Base-by-base conservation (phyloP, 352 stramenopile genomes). In the Blastocystis sp. region DNA sequence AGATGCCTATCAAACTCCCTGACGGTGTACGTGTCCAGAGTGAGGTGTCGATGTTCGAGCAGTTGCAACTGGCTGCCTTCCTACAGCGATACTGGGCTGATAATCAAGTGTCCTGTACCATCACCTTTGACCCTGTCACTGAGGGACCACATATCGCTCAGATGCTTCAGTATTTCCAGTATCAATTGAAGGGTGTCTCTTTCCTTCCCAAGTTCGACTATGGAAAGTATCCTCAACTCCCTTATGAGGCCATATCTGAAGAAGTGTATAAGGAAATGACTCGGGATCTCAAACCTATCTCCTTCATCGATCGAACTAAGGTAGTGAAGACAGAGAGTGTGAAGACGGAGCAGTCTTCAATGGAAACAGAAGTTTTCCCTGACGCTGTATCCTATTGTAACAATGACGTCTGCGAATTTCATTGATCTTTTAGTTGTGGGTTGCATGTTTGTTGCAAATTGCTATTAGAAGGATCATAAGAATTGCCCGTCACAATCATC, bases 51-150 rank as follows among this genome's bases (percentile, higher is more conserved):
- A 93, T 95, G 78, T 97, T 93, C 93, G 94, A 97, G 83, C 94
- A 97, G 88, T 91, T 97, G 59, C 90, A 91, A 59, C 91, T 97
- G 35, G 93, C 94, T 27, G 93, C 93, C 32, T 97, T 97, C 78
- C 77, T 97, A 37, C 94, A 97, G 90, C 92, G 93, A 21, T 91
- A 96, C 89, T 97, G 94, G 94, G 94, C 94, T 1, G 94, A 97
- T 89, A 97, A 97, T 88, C 90, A 92, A 81, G 94, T 97, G 78
- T 96, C 92, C 88, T 97, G 93, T 88, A 97, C 94, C 0, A 92
- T 97, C 39, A 96, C 93, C 19, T 97, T 97, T 87, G 93, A 97
- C n/a, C 56, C 56, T 1, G 59, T 66, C 35, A 93, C 57, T 0
- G 94, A 97, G 88, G 92, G 92, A 1, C 52, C 87, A 1, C 90